Conservation (phyloP, 1,284 basidiomycete species). For the Microbotryum scabiosae region DNA sequence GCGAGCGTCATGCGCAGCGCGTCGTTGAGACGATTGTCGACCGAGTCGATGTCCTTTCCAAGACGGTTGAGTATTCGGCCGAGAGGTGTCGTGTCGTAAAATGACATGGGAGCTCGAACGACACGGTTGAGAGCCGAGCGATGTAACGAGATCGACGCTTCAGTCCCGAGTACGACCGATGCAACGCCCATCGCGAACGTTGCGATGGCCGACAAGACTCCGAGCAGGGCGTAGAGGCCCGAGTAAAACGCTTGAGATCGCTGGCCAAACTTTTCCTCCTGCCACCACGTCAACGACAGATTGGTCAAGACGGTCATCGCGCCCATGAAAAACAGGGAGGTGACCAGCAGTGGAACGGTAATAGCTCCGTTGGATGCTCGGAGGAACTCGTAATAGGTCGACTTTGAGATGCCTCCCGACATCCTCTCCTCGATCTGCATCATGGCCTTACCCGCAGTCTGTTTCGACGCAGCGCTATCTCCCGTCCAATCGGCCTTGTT, state of each 20-base stretch:
- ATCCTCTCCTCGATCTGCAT: conserved; percentile 44
- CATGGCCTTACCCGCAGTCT: conserved; percentile 42
- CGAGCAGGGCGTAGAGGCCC: conserved; percentile 60
- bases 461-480: conserved; percentile 40
- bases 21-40: conserved; percentile 48
- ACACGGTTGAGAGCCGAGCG: conserved; percentile 54
- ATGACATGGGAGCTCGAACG: conserved; percentile 54
- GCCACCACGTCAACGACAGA: conserved; percentile 26
- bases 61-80: conserved; percentile 55
- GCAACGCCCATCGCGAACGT: conserved; percentile 48
- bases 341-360: conserved; percentile 51
- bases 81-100: conserved; percentile 59
- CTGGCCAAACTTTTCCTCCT: conserved; percentile 16
- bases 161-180: conserved; percentile 25
- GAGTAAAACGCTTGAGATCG: conserved; percentile 52
- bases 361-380: conserved; percentile 52
- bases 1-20: conserved; percentile 19
- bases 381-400: conserved; percentile 59
- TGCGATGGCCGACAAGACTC: conserved; percentile 48
- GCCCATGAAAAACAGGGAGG: conserved; percentile 53
- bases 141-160: conserved; percentile 30
- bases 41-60: conserved; percentile 36
- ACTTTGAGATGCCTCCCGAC: conserved; percentile 18
- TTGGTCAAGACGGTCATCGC: conserved; percentile 34
- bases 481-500: conserved; percentile 39